Evolutionary conservation across 2,329 filamentous ascomycete genomes (phyloP), one percentile per base, ranked within the genome.

Genomic region (Penicillium oxalicum): DNA sequence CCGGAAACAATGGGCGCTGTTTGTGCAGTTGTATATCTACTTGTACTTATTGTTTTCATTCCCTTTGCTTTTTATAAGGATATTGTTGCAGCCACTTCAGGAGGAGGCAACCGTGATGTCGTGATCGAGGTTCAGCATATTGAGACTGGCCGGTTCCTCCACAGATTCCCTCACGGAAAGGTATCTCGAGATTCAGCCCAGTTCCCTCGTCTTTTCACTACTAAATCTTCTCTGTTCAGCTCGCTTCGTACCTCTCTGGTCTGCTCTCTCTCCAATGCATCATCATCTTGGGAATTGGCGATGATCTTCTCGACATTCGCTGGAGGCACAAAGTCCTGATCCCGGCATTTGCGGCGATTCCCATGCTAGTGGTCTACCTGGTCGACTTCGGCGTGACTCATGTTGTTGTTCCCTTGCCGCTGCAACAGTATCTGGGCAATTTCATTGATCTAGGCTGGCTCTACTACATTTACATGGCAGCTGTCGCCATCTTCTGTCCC

Each of bases 241-340:
- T 98, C 53, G 91, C 91, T 34, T 95, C 91, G 7, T 98, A 95
- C 69, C 82, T 96, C 39, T 94, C 93, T 27, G 93, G 91, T 53
- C 87, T 97, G 63, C 85, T 96, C 58, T 94, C 91, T 5, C 81
- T 98, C 34, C 90, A 96, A 71, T 87, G 85, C 40, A 89, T 94
- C 54, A 87, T 90, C 42, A 84, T 97, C 49, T 84, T 98, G 32
- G 93, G 93, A 47, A 85, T 98, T 51, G 88, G 89, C 57, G 93
- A 98, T 71, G 93, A 98, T 71, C 80, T 96, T 44, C 95, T 98
- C 71, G 93, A 98, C 70, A 95, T 98, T 64, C 83, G 93, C 65
- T 98, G 93, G 93, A 86, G 93, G 46, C 91, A 98, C 78, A 98
- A 98, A 75, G 90, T 96, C 72, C 87, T 96, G 75, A 96, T 98